Conservation (phyloP, 441 rosid genomes). For the Heliophila coronopifolia region DNA sequence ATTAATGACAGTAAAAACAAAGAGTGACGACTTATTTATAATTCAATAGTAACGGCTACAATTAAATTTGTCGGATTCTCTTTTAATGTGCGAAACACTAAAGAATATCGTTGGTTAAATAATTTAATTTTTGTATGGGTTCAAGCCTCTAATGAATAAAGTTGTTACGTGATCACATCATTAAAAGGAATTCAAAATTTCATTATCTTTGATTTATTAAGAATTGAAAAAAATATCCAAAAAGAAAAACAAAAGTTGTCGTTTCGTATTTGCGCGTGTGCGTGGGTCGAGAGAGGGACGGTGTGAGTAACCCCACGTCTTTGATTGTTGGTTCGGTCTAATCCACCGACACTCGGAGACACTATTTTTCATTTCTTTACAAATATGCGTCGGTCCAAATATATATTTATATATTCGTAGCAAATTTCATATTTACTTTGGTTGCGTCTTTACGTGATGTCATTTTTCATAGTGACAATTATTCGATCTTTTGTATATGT, state of each 20-base stretch:
- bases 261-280: conserved; percentile 25
- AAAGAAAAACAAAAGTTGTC: conserved; percentile 25
- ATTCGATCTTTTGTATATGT: conserved; percentile 12
- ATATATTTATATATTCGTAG: neutral
- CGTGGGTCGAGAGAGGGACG: conserved; percentile 19
- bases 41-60: too few relatives aligned
- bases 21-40: too few relatives aligned
- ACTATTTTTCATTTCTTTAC: conserved; percentile 15
- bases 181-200: neutral
- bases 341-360: conserved; percentile 31
- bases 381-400: conserved; percentile 26
- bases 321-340: conserved; percentile 32
- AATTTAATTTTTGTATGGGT: too few relatives aligned
- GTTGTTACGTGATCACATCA: conserved; percentile 7
- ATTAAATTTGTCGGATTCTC: too few relatives aligned
- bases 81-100: too few relatives aligned
- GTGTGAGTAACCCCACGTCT: conserved; percentile 29
- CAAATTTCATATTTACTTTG: conserved; percentile 18
- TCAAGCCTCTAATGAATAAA: conserved; percentile 14
- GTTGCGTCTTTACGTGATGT: conserved; percentile 21
- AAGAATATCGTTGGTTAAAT: too few relatives aligned
- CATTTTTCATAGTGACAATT: conserved; percentile 14
- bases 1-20: too few relatives aligned
- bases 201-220: neutral
- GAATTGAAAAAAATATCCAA: conserved; percentile 16